Conservation (phyloP, 2,329 filamentous ascomycete genomes). For the Microsporum ferrugineum region DNA sequence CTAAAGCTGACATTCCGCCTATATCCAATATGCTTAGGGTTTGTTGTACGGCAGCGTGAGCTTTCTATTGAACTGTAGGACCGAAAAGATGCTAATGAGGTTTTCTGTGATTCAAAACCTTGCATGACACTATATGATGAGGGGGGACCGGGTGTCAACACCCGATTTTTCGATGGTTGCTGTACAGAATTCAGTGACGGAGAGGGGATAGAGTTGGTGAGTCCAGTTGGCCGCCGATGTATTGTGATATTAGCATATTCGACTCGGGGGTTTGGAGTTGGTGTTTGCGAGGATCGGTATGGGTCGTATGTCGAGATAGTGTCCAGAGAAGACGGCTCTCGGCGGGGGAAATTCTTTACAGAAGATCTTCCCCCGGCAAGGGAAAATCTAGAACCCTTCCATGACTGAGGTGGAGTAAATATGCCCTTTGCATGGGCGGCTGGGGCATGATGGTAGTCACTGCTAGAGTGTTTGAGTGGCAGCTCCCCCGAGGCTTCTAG, state of each 20-base stretch:
- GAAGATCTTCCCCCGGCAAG: slow-evolving; percentile 45
- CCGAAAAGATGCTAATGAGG: slow-evolving; percentile 29
- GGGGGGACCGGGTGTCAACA: neutral
- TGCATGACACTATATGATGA: slow-evolving; percentile 9
- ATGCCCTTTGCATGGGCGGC: slow-evolving; percentile 19
- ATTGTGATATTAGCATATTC: slow-evolving; percentile 59
- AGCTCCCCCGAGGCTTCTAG: slow-evolving; percentile 73
- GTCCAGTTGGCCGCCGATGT: slow-evolving; percentile 39
- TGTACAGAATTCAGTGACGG: neutral
- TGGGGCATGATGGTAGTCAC: slow-evolving; percentile 73
- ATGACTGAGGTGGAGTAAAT: slow-evolving; percentile 16
- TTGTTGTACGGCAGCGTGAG: slow-evolving; percentile 26
- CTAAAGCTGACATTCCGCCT: slow-evolving; percentile 54
- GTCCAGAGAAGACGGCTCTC: slow-evolving; percentile 30
- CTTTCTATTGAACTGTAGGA: slow-evolving; percentile 41
- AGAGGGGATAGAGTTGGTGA: neutral
- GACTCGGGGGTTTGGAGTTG: slow-evolving; percentile 39
- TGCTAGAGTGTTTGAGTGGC: slow-evolving; percentile 69
- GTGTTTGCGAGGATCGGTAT: slow-evolving; percentile 57
- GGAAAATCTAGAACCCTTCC: slow-evolving; percentile 45
- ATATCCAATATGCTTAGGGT: slow-evolving; percentile 33
- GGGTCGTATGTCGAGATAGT: slow-evolving; percentile 66
- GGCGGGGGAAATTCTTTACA: slow-evolving; percentile 39
- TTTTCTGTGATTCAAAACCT: slow-evolving; percentile 22
- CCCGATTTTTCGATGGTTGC: neutral